Base-by-base conservation (phyloP, 495 filamentous ascomycete genomes). In the Tetracladium marchalianum region DNA sequence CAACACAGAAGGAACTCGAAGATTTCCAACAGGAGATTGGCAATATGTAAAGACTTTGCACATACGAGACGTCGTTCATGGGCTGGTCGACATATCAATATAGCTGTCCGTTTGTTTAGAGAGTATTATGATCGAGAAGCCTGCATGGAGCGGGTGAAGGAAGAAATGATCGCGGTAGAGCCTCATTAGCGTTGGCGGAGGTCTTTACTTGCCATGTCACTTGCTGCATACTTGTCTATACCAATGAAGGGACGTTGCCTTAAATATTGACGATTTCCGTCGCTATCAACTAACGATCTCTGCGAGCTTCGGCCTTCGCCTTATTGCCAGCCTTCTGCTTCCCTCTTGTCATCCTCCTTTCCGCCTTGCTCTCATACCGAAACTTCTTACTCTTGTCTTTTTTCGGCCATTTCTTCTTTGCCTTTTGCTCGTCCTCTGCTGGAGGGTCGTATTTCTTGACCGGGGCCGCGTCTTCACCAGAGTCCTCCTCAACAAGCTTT, bases 371-470 rank as follows among this genome's bases (percentile, higher is more conserved):
- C 65, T 95, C 84, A 63, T 98, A 98, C 15, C 86, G 76, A 58
- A 96, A 97, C 63, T 90, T 90, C 64, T 82, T 82, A 69, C 86
- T 94, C 69, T 82, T 89, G 59, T 71, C 72, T 70, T 88, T 90
- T 42, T 80, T 78, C 19, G 70, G 69, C 49, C 72, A 68, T 27
- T 69, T 60, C 47, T 73, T 79, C 49, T 72, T 74, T 58, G n/a
- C 35, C 51, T 47, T 54, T 8, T 60, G 58, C 49, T 66, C 62
- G 36, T 65, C 59, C 39, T 50, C 42, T 43, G 57, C 55, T 15
- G 58, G 51, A 16, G 33, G 53, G 8, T n/a, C n/a, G n/a, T 49
- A 37, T 15, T 59, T 51, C 36, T 46, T 49, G 13, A 62, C 65
- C 7, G 48, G 55, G 27, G 60, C 56, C n/a, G 57, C 61, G 2